Evolutionary conservation across 1,284 basidiomycete species (phyloP).

Genomic region (Athelia psychrophila): DNA sequence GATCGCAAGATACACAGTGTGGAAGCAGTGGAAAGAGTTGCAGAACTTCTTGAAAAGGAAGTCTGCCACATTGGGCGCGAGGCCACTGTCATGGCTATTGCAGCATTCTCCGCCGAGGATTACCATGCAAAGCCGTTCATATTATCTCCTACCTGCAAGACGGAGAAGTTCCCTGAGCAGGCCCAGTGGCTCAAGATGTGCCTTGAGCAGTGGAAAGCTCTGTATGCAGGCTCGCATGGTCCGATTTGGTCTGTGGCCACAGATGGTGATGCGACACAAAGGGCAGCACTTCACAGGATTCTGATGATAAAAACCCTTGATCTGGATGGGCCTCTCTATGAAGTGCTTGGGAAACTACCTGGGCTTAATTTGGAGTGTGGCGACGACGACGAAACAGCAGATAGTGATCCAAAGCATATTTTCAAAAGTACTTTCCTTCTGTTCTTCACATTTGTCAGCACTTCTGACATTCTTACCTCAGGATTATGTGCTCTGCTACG

Average conservation of each 20-base stretch:
- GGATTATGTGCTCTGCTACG: no score
- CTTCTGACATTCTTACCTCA: no score
- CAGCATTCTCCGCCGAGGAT: constrained; percentile 3
- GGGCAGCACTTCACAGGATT: constrained; percentile 5
- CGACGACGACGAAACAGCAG: constrained; percentile 5
- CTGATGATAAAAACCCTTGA: constrained; percentile 7
- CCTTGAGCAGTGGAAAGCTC: neutral
- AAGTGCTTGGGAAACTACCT: constrained; percentile 4
- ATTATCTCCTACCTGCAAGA: constrained; percentile 9
- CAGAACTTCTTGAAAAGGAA: neutral
- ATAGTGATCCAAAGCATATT: constrained; percentile 15
- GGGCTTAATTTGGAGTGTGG: constrained; percentile 13
- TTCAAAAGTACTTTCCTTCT: no score
- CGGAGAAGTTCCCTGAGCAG: constrained; percentile 2
- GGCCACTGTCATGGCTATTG: constrained; percentile 6
- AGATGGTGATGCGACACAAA: constrained; percentile 11
- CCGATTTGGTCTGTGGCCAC: constrained; percentile 12
- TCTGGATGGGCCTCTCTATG: constrained; percentile 2
- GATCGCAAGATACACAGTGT: constrained; percentile 3
- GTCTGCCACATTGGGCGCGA: constrained; percentile 11
- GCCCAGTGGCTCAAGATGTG: constrained; percentile 4
- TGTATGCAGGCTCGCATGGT: constrained; percentile 1
- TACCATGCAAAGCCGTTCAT: constrained; percentile 8
- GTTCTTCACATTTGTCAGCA: no score
- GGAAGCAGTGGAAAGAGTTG: neutral